These are phyloP conservation scores for Ustulina deusta DNA, from an alignment of 2,329 filamentous ascomycete species.

Conservation along the genomic window DNA sequence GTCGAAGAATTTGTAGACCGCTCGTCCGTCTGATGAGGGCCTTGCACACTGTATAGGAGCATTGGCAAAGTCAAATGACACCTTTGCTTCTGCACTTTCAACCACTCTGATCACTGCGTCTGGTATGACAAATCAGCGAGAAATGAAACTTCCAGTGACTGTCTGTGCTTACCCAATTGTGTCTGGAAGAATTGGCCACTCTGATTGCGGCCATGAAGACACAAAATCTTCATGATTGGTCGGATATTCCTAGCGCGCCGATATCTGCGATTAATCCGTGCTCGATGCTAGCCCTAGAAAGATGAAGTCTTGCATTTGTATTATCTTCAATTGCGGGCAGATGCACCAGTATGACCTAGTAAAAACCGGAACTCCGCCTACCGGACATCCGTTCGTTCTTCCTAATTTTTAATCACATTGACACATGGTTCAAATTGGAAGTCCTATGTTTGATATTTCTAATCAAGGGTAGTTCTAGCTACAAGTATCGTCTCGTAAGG, in stretches of 20 bases:
- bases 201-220: conserved; percentile 39
- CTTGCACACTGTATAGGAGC: conserved; percentile 36
- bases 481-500: too few relatives aligned
- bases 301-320: neutral
- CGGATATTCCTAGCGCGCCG: neutral
- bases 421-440: neutral
- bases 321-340: neutral
- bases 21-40: conserved; percentile 18
- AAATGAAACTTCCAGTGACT: neutral
- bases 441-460: neutral
- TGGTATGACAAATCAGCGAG: conserved; percentile 20
- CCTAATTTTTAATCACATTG: neutral
- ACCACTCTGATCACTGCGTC: conserved; percentile 3
- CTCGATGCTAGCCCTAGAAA: neutral
- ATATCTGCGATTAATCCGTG: neutral
- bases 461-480: neutral
- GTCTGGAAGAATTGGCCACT: conserved; percentile 34
- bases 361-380: conserved; percentile 16
- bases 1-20: conserved; percentile 42
- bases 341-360: neutral
- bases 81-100: conserved; percentile 25
- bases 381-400: conserved; percentile 21
- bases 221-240: conserved; percentile 39
- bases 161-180: conserved; percentile 36
- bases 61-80: conserved; percentile 44